Percentiles rank a stretch among this genome's conserved stretches.
Conservation (phyloP, 2,329 filamentous ascomycete genomes). For the Aaosphaeria arxii region DNA sequence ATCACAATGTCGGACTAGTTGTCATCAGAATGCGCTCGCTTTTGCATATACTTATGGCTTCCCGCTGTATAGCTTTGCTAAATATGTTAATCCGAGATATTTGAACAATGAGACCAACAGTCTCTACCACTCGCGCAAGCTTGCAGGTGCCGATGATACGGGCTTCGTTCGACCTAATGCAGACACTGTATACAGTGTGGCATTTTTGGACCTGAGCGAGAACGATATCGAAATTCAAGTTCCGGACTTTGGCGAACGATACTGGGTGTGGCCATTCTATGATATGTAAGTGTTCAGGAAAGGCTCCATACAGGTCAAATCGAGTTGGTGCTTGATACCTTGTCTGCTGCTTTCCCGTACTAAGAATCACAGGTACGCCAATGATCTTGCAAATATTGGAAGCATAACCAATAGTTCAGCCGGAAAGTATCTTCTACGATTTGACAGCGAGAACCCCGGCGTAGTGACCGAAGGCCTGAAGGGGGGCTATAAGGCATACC, state of each 20-base stretch:
- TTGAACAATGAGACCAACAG: not conserved
- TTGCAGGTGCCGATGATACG: not conserved
- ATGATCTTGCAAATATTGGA: slow-evolving; percentile 1
- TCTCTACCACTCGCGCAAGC: not conserved
- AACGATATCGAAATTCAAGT: slow-evolving; percentile 1
- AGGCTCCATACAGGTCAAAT: not conserved
- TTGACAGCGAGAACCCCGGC: not conserved
- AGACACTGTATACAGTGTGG: slow-evolving; percentile 1
- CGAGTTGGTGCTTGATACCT: too few relatives aligned
- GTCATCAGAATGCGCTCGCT: not conserved
- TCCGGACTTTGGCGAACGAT: not conserved
- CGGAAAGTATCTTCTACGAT: slow-evolving; percentile 1
- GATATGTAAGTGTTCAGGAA: not conserved
- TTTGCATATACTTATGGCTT: not conserved
- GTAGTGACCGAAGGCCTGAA: not conserved
- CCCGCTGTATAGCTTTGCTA: not conserved
- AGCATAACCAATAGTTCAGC: not conserved
- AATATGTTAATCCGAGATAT: not conserved
- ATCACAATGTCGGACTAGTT: not conserved
- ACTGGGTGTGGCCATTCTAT: slow-evolving; percentile 1
- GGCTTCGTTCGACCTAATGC: slow-evolving; percentile 1
- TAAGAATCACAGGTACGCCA: not conserved
- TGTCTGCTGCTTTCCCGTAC: not conserved
- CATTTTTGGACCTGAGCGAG: not conserved
- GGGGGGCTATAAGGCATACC: not conserved